Base-by-base conservation (phyloP, 441 rosid species). In the Gossypium lobatum region DNA sequence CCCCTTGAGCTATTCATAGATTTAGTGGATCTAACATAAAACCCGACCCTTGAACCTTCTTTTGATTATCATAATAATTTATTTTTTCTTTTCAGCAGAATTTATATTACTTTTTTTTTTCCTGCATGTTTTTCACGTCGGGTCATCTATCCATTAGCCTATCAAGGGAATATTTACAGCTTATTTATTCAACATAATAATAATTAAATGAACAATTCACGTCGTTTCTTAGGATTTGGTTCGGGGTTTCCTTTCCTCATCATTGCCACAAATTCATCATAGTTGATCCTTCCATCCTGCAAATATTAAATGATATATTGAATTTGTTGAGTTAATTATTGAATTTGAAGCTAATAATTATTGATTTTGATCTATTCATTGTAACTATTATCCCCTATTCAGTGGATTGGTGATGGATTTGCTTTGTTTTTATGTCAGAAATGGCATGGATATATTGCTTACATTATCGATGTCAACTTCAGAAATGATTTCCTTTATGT, bases 241-340 rank as follows among this genome's bases (percentile, higher is more conserved):
- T 89, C 93, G 0, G 93, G 95, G 74, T 88, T 88, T 53, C 96
- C 96, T 86, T 90, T 93, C 77, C 86, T 87, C 98, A 93, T 93
- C 97, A 89, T 93, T n/a, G 91, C 90, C 76, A 84, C 93, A 77
- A 89, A 88, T 62, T 87, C 94, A 14, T 88, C 95, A 16, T 91
- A 88, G 83, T 92, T 92, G 65, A 94, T 92, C 77, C 89, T 79
- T 28, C 97, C 97, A 82, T 94, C 98, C 89, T 86, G 80, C 70
- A 77, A 77, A 23, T 34, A 6, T 34, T 34, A 34, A 34, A 34
- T 34, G 39, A 34, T 34, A 34, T 34, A 34, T 34, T 34, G 37
- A 31, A 31, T 31, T 31, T 31, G 37, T 31, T 5, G 39, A 34
- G 39, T 34, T 34, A 34, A 34, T 34, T 6, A 34, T 34, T 34